Evolutionary conservation across 169 alveolate species (phyloP).

Genomic region (Plasmodium adleri): DNA sequence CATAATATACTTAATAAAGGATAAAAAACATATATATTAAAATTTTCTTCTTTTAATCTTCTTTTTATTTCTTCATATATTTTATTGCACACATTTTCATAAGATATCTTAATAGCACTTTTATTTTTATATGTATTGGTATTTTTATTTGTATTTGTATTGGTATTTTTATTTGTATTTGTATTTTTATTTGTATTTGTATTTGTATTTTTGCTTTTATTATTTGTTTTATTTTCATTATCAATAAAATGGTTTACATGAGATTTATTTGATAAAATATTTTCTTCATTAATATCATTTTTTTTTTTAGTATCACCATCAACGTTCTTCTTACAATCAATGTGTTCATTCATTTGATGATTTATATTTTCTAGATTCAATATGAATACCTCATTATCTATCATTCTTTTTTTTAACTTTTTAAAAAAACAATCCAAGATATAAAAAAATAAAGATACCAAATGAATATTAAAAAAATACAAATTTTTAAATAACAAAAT

Average conservation of each 20-base stretch:
- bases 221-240: background rate
- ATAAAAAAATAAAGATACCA: slow-evolving; percentile 50
- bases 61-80: slow-evolving; percentile 46
- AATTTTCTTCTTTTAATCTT: slow-evolving; percentile 25
- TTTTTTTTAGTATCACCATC: background rate
- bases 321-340: background rate
- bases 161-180: background rate
- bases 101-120: background rate
- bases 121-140: too few relatives aligned
- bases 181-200: too few relatives aligned
- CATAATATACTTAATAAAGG: slow-evolving; percentile 63
- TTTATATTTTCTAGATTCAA: slow-evolving; percentile 4
- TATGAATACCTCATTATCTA: slow-evolving; percentile 30
- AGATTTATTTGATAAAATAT: too few relatives aligned
- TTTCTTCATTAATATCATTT: background rate
- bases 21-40: slow-evolving; percentile 66
- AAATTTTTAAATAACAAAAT: slow-evolving; percentile 60
- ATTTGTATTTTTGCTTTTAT: background rate
- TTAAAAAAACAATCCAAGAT: slow-evolving; percentile 60
- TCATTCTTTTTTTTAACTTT: slow-evolving; percentile 32
- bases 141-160: background rate
- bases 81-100: slow-evolving; percentile 32
- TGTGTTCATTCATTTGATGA: background rate
- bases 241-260: too few relatives aligned
- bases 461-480: slow-evolving; percentile 58